A percentile compares a stretch with the other conserved stretches of the same genome.
phyloP scores from a whole-genome alignment of 768 basidiomycete species.

The Pisolithus tinctorius region DNA sequence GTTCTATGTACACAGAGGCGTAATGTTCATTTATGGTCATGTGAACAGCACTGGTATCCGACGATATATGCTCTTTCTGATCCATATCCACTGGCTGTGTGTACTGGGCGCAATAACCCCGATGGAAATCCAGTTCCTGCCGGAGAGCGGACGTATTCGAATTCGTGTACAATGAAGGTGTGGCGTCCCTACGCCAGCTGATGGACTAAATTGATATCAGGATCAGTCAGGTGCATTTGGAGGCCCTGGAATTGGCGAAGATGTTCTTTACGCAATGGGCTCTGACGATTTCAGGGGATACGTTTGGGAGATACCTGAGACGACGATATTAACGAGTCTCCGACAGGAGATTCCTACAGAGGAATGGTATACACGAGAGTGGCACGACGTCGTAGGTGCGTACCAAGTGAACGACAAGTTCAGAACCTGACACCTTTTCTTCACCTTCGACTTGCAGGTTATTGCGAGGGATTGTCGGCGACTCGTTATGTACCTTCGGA shows the following conservation, averaged over 20 bases:
- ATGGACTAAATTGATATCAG: neutral
- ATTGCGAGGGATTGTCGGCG: conserved; percentile 32
- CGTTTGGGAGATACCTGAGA: conserved; percentile 66
- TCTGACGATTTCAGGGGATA: conserved; percentile 81
- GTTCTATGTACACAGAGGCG: conserved; percentile 13
- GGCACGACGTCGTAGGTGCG: conserved; percentile 33
- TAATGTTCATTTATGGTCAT: neutral
- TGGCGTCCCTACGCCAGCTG: neutral
- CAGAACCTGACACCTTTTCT: conserved; percentile 3
- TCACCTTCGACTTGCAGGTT: conserved; percentile 32
- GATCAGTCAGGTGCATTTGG: conserved; percentile 73
- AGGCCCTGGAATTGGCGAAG: conserved; percentile 43
- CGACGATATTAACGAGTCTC: conserved; percentile 34
- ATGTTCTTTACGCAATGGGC: conserved; percentile 63
- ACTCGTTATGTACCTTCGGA: conserved; percentile 54
- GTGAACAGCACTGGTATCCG: conserved; percentile 54
- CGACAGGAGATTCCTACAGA: conserved; percentile 39
- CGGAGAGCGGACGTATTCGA: conserved; percentile 52
- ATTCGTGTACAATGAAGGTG: conserved; percentile 78
- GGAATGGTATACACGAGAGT: conserved; percentile 38
- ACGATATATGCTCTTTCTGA: conserved; percentile 66
- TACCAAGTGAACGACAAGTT: conserved; percentile 9
- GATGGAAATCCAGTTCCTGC: conserved; percentile 44
- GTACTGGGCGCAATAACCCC: conserved; percentile 52
- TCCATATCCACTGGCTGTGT: conserved; percentile 61